Base-by-base conservation (phyloP, 192 early-diverging fungal genomes). In the Phlyctochytrium planicorne region DNA sequence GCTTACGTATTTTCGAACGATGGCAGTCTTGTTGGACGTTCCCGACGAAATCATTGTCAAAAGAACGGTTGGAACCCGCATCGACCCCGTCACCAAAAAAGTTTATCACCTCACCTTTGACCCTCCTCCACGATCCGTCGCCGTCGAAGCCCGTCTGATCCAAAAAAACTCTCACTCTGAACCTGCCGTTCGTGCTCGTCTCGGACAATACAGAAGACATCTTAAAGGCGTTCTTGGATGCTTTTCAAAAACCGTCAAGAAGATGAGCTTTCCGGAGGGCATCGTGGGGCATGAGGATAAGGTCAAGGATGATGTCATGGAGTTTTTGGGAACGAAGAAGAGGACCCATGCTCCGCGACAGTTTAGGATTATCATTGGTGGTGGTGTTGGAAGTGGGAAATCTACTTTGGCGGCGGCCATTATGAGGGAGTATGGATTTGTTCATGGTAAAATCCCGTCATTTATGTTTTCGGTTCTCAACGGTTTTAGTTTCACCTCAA, bases 371-470 rank as follows among this genome's bases (percentile, higher is more conserved):
- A 35, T 85, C 16, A 52, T 85, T 16, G 65, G 59, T 17, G 83
- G 83, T 17, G 32, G 78, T 30, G 76, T 80, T 16, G 83, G 83
- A 1, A 71, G 74, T 36, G 83, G 83, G 3, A 78, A 74, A 60
- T 75, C 73, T 12, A 71, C 35, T 14, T 63, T 82, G 14, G 80
- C 78, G 6, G 69, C 70, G 29, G 63, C 64, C 57, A 68, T 85
- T 31, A 63, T 56, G 29, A 23, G 66, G 35, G 71, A 76, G 62
- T 82, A 74, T 60, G 77, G 71, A 20, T 73, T 72, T 60, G 72
- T 85, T 2, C 66, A 71, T 62, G 78, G 82, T 84, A 29, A 33
- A 25, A 25, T 50, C n/a, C 10, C 10, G n/a, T 50, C 40, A 50
- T 14, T 10, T n/a, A 50, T 50, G n/a, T 10, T 50, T n/a, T 14